Conservation (phyloP, 345 rosid genomes). For the Sonneratia alba region DNA sequence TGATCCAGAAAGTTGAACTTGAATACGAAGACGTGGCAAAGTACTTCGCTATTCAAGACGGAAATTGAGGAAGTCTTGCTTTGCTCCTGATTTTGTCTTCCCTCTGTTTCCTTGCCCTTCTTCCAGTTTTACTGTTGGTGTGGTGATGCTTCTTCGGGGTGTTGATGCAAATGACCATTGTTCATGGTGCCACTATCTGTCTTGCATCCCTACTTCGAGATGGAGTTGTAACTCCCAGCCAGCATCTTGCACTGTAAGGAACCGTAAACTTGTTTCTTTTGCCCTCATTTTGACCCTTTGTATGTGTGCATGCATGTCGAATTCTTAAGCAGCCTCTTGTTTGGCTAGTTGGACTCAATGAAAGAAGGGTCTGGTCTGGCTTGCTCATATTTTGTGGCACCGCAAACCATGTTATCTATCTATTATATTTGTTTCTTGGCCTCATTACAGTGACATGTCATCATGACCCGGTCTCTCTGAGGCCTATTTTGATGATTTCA, state of each 20-base stretch:
- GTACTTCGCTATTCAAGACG: too few species aligned
- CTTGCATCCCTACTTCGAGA: constrained; percentile 77
- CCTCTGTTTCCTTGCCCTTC: not conserved
- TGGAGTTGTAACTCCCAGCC: constrained; percentile 81
- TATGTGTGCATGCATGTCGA: not conserved
- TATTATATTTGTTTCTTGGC: not conserved
- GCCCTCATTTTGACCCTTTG: not conserved
- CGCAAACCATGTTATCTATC: not conserved
- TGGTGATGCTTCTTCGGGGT: constrained; percentile 65
- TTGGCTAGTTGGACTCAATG: not conserved
- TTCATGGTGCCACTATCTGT: constrained; percentile 94
- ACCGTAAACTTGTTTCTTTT: not conserved
- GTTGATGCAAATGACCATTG: constrained; percentile 83
- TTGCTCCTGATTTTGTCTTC: not conserved
- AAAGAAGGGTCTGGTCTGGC: not conserved
- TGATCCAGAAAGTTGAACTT: not conserved
- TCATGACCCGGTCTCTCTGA: not conserved
- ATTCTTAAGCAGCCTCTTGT: not conserved
- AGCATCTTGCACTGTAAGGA: constrained; percentile 54
- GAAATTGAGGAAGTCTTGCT: not conserved
- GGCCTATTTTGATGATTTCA: not conserved
- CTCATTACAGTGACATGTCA: not conserved
- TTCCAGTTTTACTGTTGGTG: constrained; percentile 47
- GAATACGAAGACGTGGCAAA: not conserved
- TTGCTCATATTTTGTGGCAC: not conserved